These are phyloP conservation scores for Fistulifera pelliculosa DNA, from an alignment of 108 stramenopile species.

Conservation along the genomic window DNA sequence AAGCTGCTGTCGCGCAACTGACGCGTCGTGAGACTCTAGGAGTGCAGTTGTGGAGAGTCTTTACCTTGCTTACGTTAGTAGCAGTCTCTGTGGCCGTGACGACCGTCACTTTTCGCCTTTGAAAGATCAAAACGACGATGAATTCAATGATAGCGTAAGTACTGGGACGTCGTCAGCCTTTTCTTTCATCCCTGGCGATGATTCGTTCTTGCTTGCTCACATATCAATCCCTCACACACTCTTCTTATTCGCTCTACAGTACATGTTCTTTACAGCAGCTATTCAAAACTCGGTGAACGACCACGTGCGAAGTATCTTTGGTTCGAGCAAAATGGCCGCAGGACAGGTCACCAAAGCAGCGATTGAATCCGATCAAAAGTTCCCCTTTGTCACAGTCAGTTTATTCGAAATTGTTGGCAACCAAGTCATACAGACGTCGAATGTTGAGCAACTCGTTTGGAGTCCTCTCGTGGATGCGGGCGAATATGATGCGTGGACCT, in stretches of 20 bases:
- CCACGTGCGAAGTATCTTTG: not conserved
- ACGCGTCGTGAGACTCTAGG: not conserved
- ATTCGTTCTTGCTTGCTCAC: no score
- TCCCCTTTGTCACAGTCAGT: conserved; percentile 11
- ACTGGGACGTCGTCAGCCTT: no score
- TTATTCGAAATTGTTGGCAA: conserved; percentile 1
- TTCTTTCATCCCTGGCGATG: no score
- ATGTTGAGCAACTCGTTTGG: not conserved
- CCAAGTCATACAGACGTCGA: not conserved
- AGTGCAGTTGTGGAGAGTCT: not conserved
- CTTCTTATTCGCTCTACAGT: conserved; percentile 3
- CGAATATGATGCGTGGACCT: conserved; percentile 2
- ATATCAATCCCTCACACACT: no score
- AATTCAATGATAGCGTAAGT: not conserved
- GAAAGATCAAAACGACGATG: not conserved
- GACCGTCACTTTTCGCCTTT: not conserved
- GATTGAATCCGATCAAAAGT: no score
- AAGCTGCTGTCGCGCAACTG: not conserved
- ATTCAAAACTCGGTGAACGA: conserved; percentile 2
- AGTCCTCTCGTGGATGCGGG: conserved; percentile 4
- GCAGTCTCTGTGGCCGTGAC: not conserved
- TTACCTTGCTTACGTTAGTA: not conserved
- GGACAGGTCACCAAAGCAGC: not conserved
- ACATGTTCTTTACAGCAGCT: not conserved
- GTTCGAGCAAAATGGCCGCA: not conserved